Evolutionary conservation across 225 moss, liverwort and hornwort species (phyloP).

Genomic region (Ulota crispa): DNA sequence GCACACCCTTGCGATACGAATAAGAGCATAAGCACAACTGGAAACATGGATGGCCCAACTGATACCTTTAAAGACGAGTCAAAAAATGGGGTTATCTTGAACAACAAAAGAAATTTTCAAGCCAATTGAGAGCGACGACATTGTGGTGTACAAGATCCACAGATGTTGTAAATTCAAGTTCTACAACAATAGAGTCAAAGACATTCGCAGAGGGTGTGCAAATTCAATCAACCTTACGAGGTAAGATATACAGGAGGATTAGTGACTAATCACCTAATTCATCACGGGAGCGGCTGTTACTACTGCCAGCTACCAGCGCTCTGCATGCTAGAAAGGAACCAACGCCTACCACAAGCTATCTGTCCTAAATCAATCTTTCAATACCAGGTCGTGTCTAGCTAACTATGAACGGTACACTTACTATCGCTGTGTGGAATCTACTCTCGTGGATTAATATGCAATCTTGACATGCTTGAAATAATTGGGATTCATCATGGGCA

Average conservation of each 20-base stretch:
- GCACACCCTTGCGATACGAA: neutral
- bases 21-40: neutral
- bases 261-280: neutral
- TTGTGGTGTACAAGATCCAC: neutral
- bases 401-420: neutral
- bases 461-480: slow-evolving; percentile 65
- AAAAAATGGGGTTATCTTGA: neutral
- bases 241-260: neutral
- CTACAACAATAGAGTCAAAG: neutral
- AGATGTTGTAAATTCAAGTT: neutral
- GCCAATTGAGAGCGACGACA: neutral
- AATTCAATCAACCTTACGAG: neutral
- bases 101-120: neutral
- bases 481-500: slow-evolving; percentile 45
- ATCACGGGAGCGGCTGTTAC: neutral
- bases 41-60: neutral
- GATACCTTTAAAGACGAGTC: neutral
- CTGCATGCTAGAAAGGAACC: neutral
- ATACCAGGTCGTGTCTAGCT: neutral
- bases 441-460: slow-evolving; percentile 30
- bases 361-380: neutral
- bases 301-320: neutral
- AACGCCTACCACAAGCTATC: neutral
- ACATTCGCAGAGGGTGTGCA: neutral
- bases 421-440: neutral